These are phyloP conservation scores for Tephrocybe sp. DNA, from an alignment of 768 basidiomycete species.

Conservation along the genomic window DNA sequence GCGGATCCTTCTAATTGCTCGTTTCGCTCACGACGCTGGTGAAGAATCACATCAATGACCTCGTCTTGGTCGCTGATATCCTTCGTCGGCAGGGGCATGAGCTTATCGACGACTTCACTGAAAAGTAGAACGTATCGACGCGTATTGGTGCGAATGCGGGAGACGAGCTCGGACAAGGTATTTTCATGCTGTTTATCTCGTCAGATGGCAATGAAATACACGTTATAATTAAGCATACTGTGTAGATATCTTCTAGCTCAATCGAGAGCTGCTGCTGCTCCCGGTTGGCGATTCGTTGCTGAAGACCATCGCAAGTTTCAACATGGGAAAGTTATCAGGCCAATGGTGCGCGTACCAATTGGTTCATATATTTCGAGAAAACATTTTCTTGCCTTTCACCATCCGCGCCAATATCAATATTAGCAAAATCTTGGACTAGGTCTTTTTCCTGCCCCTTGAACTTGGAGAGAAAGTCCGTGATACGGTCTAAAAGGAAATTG, in stretches of 20 bases:
- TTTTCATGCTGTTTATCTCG: conserved; percentile 58
- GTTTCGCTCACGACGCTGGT: conserved; percentile 89
- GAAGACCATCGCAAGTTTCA: conserved; percentile 5
- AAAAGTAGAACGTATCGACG: conserved; percentile 90
- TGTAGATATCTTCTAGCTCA: conserved; percentile 84
- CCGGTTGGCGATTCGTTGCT: conserved; percentile 94
- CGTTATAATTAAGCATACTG: conserved; percentile 42
- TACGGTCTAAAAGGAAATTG: conserved; percentile 49
- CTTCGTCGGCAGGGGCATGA: conserved; percentile 86
- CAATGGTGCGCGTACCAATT: conserved; percentile 59
- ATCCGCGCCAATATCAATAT: conserved; percentile 62
- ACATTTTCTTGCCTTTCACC: conserved; percentile 37
- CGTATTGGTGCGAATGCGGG: conserved; percentile 79
- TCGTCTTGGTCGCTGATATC: conserved; percentile 92
- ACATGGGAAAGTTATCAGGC: conserved; percentile 24
- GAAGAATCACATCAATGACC: conserved; percentile 95
- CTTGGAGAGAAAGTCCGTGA: conserved; percentile 67
- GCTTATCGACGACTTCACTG: conserved; percentile 84
- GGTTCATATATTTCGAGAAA: conserved; percentile 76
- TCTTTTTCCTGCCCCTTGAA: conserved; percentile 69
- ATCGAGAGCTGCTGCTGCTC: conserved; percentile 88
- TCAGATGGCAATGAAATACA: conserved; percentile 12
- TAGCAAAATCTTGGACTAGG: conserved; percentile 63
- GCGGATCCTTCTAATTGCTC: conserved; percentile 73
- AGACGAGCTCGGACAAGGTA: conserved; percentile 70